Evolutionary conservation across 768 basidiomycete genomes (phyloP), one percentile per base, ranked within the genome.

Genomic region (Clavulina sp.): DNA sequence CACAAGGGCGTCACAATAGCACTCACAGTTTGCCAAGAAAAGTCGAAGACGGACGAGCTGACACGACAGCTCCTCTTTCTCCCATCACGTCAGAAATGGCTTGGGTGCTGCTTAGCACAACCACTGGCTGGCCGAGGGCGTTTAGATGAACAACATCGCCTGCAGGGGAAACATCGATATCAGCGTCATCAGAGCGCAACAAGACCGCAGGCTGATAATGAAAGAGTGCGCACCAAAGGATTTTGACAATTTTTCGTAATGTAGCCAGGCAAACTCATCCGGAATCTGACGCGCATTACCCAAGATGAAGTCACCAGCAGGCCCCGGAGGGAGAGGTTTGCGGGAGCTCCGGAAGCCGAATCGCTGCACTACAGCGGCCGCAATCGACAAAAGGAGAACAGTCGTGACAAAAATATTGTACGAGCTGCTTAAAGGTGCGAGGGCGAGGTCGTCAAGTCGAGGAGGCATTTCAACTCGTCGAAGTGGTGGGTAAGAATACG

Each of bases 11-110:
- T n/a, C n/a, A n/a, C n/a, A n/a, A n/a, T n/a, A n/a, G n/a, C 16
- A 46, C 43, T 13, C 26, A 49, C 48, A 49, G 32, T 9, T 51
- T 47, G 31, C 52, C 55, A 34, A 47, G 32, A 23, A 57, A 49
- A 19, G 55, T 50, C 56, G 57, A 52, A 6, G 40, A 41, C 28
- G 57, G 57, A n/a, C 57, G 43, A 21, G 53, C 58, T 7, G 56
- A 48, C 33, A 57, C 57, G 3, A 57, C 43, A 7, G 38, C 46
- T 6, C 49, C 56, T 7, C 57, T 51, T 47, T 57, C 53, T 19
- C 57, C 56, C 16, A 57, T 40, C 4, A 57, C 47, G 50, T 57
- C 57, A 29, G 30, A 36, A 18, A 55, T 57, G 18, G 38, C 56
- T 31, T 55, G 24, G 16, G 49, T 33, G 2, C 41, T 29, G 33